A percentile compares a stretch with the other conserved stretches of the same genome.
These are phyloP conservation scores for Avena atlantica DNA, from an alignment of 176 grass and related monocot species.

Conservation along the genomic window DNA sequence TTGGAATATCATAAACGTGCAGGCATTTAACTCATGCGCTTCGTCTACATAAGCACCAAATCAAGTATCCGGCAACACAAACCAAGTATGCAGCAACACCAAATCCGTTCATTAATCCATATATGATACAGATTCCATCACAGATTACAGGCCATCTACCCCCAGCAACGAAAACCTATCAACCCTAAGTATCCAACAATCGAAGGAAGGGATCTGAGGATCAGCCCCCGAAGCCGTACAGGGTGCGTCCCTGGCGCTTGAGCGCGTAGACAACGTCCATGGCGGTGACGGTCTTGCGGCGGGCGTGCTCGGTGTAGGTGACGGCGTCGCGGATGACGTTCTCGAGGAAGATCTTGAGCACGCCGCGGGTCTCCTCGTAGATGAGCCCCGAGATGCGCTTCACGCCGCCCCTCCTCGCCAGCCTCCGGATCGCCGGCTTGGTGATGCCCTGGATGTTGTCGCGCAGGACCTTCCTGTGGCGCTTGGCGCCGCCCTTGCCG, in stretches of 20 bases:
- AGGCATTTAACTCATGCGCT: too few species aligned
- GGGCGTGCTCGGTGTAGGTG: constrained; percentile 93
- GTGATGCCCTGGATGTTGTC: constrained; percentile 98
- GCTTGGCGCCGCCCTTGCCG: constrained; percentile 86
- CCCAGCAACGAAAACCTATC: too few species aligned
- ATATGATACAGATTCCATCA: too few species aligned
- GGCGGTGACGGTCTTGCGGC: constrained; percentile 94
- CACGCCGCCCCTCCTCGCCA: constrained; percentile 80
- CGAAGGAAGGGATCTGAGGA: too few species aligned
- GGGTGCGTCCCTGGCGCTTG: constrained; percentile 61
- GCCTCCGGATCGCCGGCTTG: constrained; percentile 81
- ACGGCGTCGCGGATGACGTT: constrained; percentile 96
- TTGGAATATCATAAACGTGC: too few species aligned
- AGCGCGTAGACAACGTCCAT: constrained; percentile 96
- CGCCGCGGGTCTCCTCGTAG: constrained; percentile 97
- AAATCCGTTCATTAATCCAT: too few species aligned
- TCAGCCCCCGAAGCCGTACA: constrained; percentile 18
- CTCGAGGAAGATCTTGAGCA: constrained; percentile 99
- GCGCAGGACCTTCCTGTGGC: constrained; percentile 85
- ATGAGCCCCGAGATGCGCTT: constrained; percentile 94
- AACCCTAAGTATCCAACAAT: too few species aligned
- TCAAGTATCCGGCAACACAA: too few species aligned
- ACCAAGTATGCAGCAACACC: too few species aligned
- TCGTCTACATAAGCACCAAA: too few species aligned
- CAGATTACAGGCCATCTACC: too few species aligned